These are phyloP conservation scores for Stephanodiscus minutulus DNA, from an alignment of 108 stramenopile genomes.

Conservation along the genomic window DNA sequence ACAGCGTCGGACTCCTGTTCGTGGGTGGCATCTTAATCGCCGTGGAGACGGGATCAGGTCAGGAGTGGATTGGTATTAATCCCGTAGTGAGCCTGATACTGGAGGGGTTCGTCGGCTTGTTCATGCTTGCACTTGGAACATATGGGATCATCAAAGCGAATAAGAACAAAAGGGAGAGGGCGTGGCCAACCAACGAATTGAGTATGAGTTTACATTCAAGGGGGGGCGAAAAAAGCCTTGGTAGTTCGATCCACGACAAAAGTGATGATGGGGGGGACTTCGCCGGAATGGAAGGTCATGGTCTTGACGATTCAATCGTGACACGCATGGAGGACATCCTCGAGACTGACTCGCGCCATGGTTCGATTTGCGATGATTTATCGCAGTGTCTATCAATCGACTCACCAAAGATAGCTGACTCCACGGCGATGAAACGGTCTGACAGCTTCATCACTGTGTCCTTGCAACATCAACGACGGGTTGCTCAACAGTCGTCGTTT, in stretches of 20 bases:
- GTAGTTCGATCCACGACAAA: too few relatives aligned
- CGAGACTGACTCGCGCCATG: neutral
- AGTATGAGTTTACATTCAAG: too few relatives aligned
- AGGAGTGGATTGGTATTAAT: conserved; percentile 45
- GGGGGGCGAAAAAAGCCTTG: too few relatives aligned
- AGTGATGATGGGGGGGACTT: neutral
- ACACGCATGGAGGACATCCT: neutral
- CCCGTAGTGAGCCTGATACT: conserved; percentile 37
- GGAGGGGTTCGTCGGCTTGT: conserved; percentile 68
- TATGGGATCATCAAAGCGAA: conserved; percentile 54
- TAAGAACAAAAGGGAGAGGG: conserved; percentile 21
- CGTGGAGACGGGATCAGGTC: conserved; percentile 9
- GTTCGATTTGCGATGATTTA: neutral
- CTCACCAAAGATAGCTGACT: too few relatives aligned
- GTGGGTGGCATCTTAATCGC: conserved; percentile 61
- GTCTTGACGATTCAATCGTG: neutral
- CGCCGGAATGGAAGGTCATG: neutral
- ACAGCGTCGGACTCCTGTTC: conserved; percentile 59
- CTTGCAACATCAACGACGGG: too few relatives aligned
- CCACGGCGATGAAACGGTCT: too few relatives aligned
- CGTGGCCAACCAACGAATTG: too few relatives aligned
- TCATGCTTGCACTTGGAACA: conserved; percentile 66
- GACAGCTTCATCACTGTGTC: too few relatives aligned
- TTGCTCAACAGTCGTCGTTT: too few relatives aligned
- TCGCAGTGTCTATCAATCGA: neutral